Conservation (phyloP, 139 green algal genomes). For the Tetradesmus lagerheimii region DNA sequence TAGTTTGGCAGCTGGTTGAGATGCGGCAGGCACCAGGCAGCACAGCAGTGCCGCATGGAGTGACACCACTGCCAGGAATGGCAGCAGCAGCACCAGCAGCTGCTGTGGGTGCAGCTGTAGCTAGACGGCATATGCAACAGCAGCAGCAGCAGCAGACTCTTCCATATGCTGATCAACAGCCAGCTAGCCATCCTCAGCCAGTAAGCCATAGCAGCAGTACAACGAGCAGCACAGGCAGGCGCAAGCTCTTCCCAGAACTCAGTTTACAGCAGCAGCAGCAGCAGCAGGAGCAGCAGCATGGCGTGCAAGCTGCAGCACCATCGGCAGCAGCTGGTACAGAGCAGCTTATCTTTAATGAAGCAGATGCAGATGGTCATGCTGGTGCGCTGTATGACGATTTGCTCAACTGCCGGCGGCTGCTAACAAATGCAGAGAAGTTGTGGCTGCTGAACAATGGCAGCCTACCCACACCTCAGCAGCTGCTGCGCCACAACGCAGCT, state of each 20-base stretch:
- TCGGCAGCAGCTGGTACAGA: neutral
- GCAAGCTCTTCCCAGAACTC: neutral
- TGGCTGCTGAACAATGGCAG: constrained; percentile 2
- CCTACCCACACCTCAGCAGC: neutral
- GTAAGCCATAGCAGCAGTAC: neutral
- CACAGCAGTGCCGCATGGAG: neutral
- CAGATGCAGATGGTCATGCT: neutral
- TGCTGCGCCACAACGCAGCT: neutral
- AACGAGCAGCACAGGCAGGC: neutral
- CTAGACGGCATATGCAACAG: neutral
- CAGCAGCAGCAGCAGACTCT: constrained; percentile 20
- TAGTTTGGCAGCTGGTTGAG: constrained; percentile 30
- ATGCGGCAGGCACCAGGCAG: neutral
- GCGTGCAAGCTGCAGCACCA: neutral
- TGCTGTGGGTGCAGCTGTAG: neutral
- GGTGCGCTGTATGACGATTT: constrained; percentile 14
- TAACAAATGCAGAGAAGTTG: constrained; percentile 35
- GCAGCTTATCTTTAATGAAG: neutral
- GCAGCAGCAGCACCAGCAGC: neutral
- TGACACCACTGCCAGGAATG: constrained; percentile 12
- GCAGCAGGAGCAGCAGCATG: neutral
- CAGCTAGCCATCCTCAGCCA: neutral
- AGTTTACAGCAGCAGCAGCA: neutral
- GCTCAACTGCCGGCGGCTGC: neutral
- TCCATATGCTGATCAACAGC: neutral